These are phyloP conservation scores for Miamiensis avidus DNA, from an alignment of 169 alveolate genomes.

Conservation along the genomic window DNA sequence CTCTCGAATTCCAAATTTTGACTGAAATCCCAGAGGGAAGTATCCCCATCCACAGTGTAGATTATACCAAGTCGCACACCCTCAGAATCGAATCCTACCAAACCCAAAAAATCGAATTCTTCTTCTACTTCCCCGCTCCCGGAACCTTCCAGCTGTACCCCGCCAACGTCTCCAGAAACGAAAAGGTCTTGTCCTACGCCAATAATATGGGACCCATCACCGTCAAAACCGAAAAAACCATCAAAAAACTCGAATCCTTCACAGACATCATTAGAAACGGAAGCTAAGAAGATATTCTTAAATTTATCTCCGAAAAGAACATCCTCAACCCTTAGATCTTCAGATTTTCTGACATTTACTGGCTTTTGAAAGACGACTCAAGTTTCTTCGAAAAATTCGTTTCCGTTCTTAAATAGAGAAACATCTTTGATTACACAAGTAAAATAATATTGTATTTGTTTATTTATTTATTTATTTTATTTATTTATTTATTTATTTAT, in stretches of 20 bases:
- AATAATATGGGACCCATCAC: conserved; percentile 6
- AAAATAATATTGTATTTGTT: background rate
- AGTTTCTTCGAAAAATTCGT: conserved; percentile 11
- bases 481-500: no score
- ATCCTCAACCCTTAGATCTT: background rate
- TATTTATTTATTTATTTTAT: no score
- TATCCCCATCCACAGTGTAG: conserved; percentile 56
- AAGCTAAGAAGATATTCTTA: conserved; percentile 8
- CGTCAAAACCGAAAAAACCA: background rate
- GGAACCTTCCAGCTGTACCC: conserved; percentile 75
- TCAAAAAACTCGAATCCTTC: conserved; percentile 21
- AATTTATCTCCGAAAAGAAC: background rate
- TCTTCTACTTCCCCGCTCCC: conserved; percentile 76
- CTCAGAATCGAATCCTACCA: conserved; percentile 46
- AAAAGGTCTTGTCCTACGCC: conserved; percentile 39
- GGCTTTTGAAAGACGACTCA: background rate
- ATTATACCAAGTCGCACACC: conserved; percentile 60
- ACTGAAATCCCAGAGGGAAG: conserved; percentile 74
- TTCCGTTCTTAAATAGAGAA: background rate
- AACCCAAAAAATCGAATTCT: conserved; percentile 51
- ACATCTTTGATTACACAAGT: background rate
- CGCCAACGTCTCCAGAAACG: conserved; percentile 65
- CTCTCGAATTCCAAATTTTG: conserved; percentile 51
- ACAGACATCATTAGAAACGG: conserved; percentile 22
- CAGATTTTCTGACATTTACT: conserved; percentile 4